These are phyloP conservation scores for Gynostemma pentaphyllum DNA, from an alignment of 306 rosid species.

Conservation along the genomic window DNA sequence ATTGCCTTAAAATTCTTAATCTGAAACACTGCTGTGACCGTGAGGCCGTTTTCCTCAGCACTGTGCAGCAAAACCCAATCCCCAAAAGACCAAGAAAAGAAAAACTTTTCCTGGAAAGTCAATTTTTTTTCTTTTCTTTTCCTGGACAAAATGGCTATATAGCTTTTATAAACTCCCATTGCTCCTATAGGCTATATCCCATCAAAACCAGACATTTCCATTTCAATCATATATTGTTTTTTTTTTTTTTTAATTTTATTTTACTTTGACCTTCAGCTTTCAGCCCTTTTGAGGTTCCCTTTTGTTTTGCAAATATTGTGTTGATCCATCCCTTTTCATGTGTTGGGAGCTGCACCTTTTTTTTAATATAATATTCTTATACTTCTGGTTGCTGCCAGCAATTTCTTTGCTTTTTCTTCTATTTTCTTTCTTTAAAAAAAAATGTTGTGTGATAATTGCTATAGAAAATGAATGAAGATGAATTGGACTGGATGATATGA, in stretches of 20 bases:
- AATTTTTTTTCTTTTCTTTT: not conserved
- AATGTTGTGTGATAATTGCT: not conserved
- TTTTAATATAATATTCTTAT: not conserved
- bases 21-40: too few species aligned
- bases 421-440: not conserved
- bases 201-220: constrained; percentile 53
- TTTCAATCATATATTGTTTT: constrained; percentile 25
- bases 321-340: constrained; percentile 32
- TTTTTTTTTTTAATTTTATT: too few species aligned
- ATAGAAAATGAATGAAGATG: not conserved
- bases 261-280: constrained; percentile 61
- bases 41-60: too few species aligned
- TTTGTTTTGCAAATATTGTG: constrained; percentile 22
- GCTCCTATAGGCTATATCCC: constrained; percentile 22
- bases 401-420: not conserved
- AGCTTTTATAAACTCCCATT: not conserved
- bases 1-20: too few species aligned
- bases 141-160: not conserved
- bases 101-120: not conserved
- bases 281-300: constrained; percentile 78
- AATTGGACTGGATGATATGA: too few species aligned
- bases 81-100: not conserved
- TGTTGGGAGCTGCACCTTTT: constrained; percentile 24
- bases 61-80: not conserved
- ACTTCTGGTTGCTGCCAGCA: constrained; percentile 12